Evolutionary conservation across 352 stramenopile genomes (phyloP).

Genomic region (Bremia lactucae): DNA sequence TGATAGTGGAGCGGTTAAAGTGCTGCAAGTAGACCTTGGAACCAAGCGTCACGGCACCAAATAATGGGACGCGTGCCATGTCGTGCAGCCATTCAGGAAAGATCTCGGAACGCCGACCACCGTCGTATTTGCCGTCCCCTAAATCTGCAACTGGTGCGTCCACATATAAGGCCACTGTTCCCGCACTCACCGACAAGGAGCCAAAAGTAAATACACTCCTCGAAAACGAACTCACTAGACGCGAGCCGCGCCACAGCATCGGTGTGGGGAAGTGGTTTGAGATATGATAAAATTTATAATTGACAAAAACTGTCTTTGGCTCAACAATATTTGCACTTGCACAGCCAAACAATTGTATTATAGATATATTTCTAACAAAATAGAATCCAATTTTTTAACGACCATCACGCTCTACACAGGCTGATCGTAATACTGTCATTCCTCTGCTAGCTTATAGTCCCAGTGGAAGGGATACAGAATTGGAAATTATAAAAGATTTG

Average conservation of each 20-base stretch:
- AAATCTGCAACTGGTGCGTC: constrained; percentile 50
- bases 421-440: too few relatives aligned
- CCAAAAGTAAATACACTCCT: constrained; percentile 15
- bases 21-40: constrained; percentile 49
- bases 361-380: too few relatives aligned
- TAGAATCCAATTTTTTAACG: too few relatives aligned
- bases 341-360: too few relatives aligned
- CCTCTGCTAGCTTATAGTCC: too few relatives aligned
- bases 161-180: constrained; percentile 34
- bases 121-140: constrained; percentile 41
- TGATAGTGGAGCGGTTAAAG: constrained; percentile 37
- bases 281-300: too few relatives aligned
- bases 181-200: constrained; percentile 27
- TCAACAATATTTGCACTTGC: too few relatives aligned
- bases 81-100: constrained; percentile 69
- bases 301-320: too few relatives aligned
- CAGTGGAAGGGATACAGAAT: too few relatives aligned
- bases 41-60: constrained; percentile 28
- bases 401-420: too few relatives aligned
- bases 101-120: constrained; percentile 15
- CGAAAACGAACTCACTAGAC: constrained; percentile 9
- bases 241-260: constrained; percentile 23
- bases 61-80: constrained; percentile 38
- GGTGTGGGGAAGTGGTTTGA: too few relatives aligned
- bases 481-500: too few relatives aligned